Evolutionary conservation across 2,329 filamentous ascomycete genomes (phyloP).

Genomic region (Stemphylium vesicarium): DNA sequence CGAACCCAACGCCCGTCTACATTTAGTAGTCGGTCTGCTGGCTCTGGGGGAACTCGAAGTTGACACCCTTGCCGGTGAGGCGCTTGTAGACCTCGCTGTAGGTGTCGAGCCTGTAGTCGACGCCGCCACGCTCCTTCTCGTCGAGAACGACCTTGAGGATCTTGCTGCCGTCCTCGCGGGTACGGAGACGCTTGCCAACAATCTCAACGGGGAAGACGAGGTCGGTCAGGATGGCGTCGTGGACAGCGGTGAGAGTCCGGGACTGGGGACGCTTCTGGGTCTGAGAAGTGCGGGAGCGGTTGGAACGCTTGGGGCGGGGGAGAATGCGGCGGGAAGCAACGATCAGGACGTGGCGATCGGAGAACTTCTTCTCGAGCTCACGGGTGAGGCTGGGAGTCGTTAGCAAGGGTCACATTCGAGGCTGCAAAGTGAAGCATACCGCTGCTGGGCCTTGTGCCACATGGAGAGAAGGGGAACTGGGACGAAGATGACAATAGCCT

Average conservation of each 20-base stretch:
- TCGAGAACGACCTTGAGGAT: conserved; percentile 98
- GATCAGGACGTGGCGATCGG: conserved; percentile 99
- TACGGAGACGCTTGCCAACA: conserved; percentile 97
- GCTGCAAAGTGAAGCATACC: conserved; percentile 67
- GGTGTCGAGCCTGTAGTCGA: conserved; percentile 99
- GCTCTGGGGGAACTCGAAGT: conserved; percentile 97
- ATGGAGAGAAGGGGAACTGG: conserved; percentile 96
- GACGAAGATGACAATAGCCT: conserved; percentile 99
- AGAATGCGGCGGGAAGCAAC: conserved; percentile 98
- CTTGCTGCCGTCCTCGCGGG: conserved; percentile 99
- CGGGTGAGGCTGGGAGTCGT: conserved; percentile 78
- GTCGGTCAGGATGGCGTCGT: conserved; percentile 97
- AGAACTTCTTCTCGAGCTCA: conserved; percentile 99
- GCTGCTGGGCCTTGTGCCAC: conserved; percentile 99
- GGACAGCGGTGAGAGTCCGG: conserved; percentile 96
- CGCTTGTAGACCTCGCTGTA: conserved; percentile 99
- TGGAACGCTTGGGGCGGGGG: conserved; percentile 97
- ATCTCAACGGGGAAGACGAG: conserved; percentile 99
- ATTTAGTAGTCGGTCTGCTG: conserved; percentile 80
- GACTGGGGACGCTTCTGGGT: conserved; percentile 99
- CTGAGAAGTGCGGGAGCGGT: conserved; percentile 92
- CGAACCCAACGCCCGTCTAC: conserved; percentile 25
- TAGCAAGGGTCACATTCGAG: background rate
- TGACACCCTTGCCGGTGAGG: conserved; percentile 93
- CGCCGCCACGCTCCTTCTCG: conserved; percentile 99